Percentiles rank a stretch among this genome's conserved stretches.
These are phyloP conservation scores for Epichloe uncinata DNA, from an alignment of 2,329 filamentous ascomycete species.

Conservation along the genomic window DNA sequence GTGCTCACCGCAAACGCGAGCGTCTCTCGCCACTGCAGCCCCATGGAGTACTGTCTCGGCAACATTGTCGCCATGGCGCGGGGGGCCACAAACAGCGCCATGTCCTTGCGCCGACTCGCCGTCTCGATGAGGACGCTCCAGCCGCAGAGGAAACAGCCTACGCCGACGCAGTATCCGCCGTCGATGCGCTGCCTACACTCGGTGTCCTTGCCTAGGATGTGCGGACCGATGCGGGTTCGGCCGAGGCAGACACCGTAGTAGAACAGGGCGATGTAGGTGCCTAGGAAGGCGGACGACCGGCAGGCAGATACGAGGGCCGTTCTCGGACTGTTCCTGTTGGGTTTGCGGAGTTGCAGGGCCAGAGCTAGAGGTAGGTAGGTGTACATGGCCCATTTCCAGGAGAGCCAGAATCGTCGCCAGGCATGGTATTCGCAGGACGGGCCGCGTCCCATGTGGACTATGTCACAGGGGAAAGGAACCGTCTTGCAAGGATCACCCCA, in stretches of 20 bases:
- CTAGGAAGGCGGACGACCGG: conserved; percentile 66
- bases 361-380: conserved; percentile 69
- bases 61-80: conserved; percentile 62
- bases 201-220: conserved; percentile 42
- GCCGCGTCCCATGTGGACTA: conserved; percentile 71
- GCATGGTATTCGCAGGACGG: conserved; percentile 65
- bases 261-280: conserved; percentile 63
- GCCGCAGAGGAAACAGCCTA: conserved; percentile 63
- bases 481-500: conserved; percentile 61
- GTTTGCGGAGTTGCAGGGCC: conserved; percentile 40
- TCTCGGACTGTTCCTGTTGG: conserved; percentile 32
- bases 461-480: conserved; percentile 65
- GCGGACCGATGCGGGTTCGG: conserved; percentile 60
- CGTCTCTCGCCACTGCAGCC: conserved; percentile 55
- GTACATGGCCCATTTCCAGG: conserved; percentile 60
- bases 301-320: conserved; percentile 45
- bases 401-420: conserved; percentile 49
- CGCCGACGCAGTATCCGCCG: conserved; percentile 52
- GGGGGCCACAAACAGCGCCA: conserved; percentile 75
- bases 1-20: conserved; percentile 52
- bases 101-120: conserved; percentile 52
- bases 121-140: conserved; percentile 70
- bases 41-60: conserved; percentile 50
- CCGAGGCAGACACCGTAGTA: conserved; percentile 77
- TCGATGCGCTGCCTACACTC: conserved; percentile 39